Conservation (phyloP, 176 grass and related monocot species). For the Lolium rigidum region DNA sequence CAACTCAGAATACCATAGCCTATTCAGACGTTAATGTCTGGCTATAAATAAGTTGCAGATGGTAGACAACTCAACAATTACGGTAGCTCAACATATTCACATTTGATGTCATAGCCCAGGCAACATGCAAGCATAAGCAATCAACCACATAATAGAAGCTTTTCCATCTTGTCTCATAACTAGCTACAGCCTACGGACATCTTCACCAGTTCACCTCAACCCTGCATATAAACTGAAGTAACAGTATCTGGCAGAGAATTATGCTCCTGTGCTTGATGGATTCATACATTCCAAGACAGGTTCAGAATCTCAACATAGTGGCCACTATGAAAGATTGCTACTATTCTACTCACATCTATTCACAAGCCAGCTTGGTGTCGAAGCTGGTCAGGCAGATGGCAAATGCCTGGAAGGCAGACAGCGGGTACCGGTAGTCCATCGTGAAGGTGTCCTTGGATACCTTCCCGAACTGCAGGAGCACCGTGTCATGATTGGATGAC, state of each 20-base stretch:
- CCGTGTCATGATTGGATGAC: conserved; percentile 55
- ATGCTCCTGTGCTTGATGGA: neutral
- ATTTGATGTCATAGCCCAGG: neutral
- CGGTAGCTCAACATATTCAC: neutral
- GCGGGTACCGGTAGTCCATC: conserved; percentile 86
- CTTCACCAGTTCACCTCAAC: neutral
- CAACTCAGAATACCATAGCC: too few species aligned
- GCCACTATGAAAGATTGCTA: neutral
- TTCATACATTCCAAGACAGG: neutral
- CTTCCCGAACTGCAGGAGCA: conserved; percentile 86
- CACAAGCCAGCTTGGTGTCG: conserved; percentile 89
- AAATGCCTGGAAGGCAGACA: conserved; percentile 91
- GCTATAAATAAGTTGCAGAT: neutral
- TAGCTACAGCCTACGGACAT: neutral
- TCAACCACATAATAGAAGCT: neutral
- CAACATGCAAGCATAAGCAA: neutral
- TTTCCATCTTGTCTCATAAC: neutral
- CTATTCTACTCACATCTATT: conserved; percentile 35
- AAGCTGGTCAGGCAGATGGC: conserved; percentile 91
- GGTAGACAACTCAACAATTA: neutral
- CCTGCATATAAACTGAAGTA: neutral
- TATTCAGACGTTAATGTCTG: neutral
- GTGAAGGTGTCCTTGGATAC: conserved; percentile 82
- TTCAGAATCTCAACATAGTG: neutral
- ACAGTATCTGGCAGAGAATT: conserved; percentile 10